Percentiles rank a stretch among this genome's conserved stretches.
phyloP scores from a whole-genome alignment of 192 early-diverging fungal genomes.

The Podila clonocystis region DNA sequence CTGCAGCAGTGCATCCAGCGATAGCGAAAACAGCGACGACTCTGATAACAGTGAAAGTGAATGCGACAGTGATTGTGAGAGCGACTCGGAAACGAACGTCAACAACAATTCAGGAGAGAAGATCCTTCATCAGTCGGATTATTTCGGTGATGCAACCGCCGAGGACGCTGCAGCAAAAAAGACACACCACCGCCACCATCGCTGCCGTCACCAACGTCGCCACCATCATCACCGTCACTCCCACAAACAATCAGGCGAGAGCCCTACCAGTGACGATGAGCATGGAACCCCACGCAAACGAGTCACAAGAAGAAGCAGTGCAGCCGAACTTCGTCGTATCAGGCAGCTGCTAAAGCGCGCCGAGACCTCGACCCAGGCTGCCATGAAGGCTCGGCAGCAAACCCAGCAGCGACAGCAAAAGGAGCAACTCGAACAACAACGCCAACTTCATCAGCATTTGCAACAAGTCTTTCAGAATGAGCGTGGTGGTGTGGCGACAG shows the following conservation, averaged over 20 bases:
- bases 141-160: constrained; percentile 21
- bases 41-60: background rate
- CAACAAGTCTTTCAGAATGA: constrained; percentile 21
- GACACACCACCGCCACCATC: background rate
- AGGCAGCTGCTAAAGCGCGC: constrained; percentile 41
- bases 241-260: constrained; percentile 11
- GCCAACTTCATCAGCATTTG: constrained; percentile 9
- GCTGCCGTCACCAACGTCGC: background rate
- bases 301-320: constrained; percentile 21
- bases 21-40: constrained; percentile 6
- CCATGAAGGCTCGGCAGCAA: constrained; percentile 19
- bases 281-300: constrained; percentile 5
- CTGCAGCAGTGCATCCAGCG: background rate
- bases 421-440: constrained; percentile 12
- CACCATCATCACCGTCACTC: background rate
- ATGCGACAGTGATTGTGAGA: background rate
- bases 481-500: constrained; percentile 21
- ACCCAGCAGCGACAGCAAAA: constrained; percentile 18
- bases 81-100: background rate
- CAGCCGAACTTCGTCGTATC: constrained; percentile 38
- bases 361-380: constrained; percentile 39
- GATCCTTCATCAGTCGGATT: constrained; percentile 8
- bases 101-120: constrained; percentile 6
- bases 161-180: constrained; percentile 5
- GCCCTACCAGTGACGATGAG: constrained; percentile 21